Evolutionary conservation across 2,329 filamentous ascomycete genomes (phyloP).

Genomic region (Aspergillus alliaceus): DNA sequence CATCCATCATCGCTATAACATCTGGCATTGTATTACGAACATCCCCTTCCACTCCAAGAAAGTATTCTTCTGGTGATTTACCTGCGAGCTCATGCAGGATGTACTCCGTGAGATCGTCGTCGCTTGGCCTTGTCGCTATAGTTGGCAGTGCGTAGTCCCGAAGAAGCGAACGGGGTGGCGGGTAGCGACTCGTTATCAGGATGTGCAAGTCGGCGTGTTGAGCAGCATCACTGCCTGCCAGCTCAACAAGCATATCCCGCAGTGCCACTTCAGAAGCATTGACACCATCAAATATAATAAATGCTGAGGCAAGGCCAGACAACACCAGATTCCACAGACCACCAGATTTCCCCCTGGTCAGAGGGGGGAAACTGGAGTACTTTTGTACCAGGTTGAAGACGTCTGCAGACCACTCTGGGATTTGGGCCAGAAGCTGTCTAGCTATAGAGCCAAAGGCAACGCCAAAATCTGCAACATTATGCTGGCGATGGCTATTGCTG

Average conservation of each 20-base stretch:
- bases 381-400: not conserved
- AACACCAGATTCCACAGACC: not conserved
- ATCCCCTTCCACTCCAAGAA: accelerated
- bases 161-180: not conserved
- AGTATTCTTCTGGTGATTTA: not conserved
- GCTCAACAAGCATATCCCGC: not conserved
- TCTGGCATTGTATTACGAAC: not conserved
- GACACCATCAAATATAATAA: not conserved
- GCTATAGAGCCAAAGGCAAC: not conserved
- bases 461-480: not conserved
- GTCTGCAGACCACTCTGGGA: not conserved
- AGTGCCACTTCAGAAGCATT: not conserved
- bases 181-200: not conserved
- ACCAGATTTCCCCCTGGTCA: not conserved
- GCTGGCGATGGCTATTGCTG: not conserved
- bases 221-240: not conserved
- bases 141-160: not conserved
- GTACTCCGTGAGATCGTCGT: not conserved
- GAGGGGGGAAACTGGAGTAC: not conserved
- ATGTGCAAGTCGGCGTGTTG: not conserved
- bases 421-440: not conserved
- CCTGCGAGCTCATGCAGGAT: not conserved
- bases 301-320: not conserved
- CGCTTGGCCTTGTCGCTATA: not conserved
- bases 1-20: not conserved